These are phyloP conservation scores for Skeletonema costatum DNA, from an alignment of 108 stramenopile genomes.

Conservation along the genomic window DNA sequence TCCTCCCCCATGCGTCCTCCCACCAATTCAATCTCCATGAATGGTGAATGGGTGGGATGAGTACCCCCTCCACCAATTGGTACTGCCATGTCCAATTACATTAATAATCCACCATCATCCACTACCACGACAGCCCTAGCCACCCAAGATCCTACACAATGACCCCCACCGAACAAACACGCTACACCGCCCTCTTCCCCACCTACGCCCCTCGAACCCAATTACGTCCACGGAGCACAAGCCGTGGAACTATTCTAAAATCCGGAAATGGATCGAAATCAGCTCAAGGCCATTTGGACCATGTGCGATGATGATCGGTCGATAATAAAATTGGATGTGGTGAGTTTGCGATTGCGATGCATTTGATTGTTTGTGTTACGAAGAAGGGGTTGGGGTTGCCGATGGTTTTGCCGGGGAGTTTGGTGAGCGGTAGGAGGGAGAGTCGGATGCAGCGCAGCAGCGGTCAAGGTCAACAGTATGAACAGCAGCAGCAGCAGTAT, in stretches of 20 bases:
- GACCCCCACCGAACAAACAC: slow-evolving; percentile 71
- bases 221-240: slow-evolving; percentile 82
- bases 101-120: neutral
- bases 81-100: slow-evolving; percentile 1
- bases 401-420: slow-evolving; percentile 58
- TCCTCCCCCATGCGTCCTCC: slow-evolving; percentile 5
- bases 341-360: slow-evolving; percentile 95
- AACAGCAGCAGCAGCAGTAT: too few relatives aligned
- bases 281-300: slow-evolving; percentile 80
- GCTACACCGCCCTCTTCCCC: slow-evolving; percentile 89
- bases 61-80: neutral
- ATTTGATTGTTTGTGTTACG: slow-evolving; percentile 93
- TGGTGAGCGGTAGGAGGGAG: slow-evolving; percentile 44
- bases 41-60: neutral
- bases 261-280: slow-evolving; percentile 50
- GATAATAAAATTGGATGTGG: slow-evolving; percentile 85
- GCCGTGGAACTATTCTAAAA: slow-evolving; percentile 90
- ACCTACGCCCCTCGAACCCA: slow-evolving; percentile 76
- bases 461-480: too few relatives aligned
- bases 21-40: slow-evolving; percentile 6
- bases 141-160: slow-evolving; percentile 79
- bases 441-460: slow-evolving; percentile 43
- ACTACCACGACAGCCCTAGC: slow-evolving; percentile 52
- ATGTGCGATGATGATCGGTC: slow-evolving; percentile 85
- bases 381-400: slow-evolving; percentile 82